These are phyloP conservation scores for Eruca vesicaria DNA, from an alignment of 441 rosid genomes.

Conservation along the genomic window DNA sequence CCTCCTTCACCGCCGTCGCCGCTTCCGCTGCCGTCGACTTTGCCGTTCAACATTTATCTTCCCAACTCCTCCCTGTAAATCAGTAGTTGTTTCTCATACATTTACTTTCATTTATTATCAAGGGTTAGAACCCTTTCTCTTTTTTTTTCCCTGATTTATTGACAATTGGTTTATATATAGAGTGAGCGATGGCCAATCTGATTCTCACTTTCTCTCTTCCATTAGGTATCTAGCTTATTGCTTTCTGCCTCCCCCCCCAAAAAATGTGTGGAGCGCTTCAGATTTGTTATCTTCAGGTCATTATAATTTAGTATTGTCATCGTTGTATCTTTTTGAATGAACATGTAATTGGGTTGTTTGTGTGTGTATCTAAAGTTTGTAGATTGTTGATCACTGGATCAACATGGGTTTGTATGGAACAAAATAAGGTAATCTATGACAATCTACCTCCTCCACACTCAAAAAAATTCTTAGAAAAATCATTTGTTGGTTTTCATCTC, in stretches of 20 bases:
- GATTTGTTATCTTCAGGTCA: slow-evolving; percentile 62
- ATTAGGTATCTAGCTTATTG: background rate
- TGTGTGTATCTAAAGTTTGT: slow-evolving; percentile 45
- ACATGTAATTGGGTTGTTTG: background rate
- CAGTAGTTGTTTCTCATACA: too few relatives aligned
- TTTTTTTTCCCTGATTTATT: too few relatives aligned
- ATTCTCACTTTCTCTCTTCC: background rate
- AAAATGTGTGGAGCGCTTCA: slow-evolving; percentile 55
- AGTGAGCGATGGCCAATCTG: background rate
- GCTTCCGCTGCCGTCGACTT: too few relatives aligned
- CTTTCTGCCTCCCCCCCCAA: background rate
- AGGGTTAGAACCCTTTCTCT: background rate
- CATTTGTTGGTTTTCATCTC: slow-evolving; percentile 54
- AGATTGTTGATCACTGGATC: slow-evolving; percentile 50
- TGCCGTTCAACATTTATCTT: too few relatives aligned
- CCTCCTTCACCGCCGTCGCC: too few relatives aligned
- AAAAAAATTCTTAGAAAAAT: slow-evolving; percentile 44
- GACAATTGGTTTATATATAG: background rate
- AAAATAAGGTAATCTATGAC: slow-evolving; percentile 51
- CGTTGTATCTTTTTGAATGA: background rate
- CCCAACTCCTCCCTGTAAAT: too few relatives aligned
- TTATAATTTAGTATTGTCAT: background rate
- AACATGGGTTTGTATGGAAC: slow-evolving; percentile 67
- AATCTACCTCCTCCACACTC: slow-evolving; percentile 55
- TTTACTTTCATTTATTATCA: too few relatives aligned